Base-by-base conservation (phyloP, 495 filamentous ascomycete genomes). In the Aspergillus conjunctus region DNA sequence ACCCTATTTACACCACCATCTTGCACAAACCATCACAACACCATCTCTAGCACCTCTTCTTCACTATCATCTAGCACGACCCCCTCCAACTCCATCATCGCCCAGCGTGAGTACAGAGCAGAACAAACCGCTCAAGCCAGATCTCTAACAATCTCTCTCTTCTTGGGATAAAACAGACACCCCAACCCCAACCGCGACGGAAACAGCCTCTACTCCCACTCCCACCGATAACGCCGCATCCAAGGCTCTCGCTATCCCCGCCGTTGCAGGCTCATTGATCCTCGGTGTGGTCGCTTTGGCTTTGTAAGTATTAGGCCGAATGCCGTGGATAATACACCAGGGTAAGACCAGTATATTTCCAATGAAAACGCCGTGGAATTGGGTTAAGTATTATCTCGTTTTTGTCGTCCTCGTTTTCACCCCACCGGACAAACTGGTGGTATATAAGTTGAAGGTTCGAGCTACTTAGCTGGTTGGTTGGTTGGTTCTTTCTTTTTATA, bases 211-310 rank as follows among this genome's bases (percentile, higher is more conserved):
- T 4, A 15, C 51, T n/a, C 51, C 43, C 1, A 60, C 51, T 12
- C 30, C 52, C 14, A 54, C 51, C 5, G 15, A 11, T 11, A 54
- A 54, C 20, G 58, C 41, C 14, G 58, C 51, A 32, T 37, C 50
- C 3, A 34, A 51, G 51, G 18, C 3, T 49, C 39, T 30, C n/a
- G 49, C 49, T 43, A 22, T 41, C 1, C 39, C 43, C 5, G 51
- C 43, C 32, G 10, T 60, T 8, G 58, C 51, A 15, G 31, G 41
- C 8, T 12, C 49, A 7, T 17, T 51, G 15, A 14, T 54, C 8
- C 46, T 60, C 51, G 43, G 41, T 15, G 12, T 60, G 17, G 8
- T 43, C 33, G 58, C 51, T 11, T 7, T 54, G 26, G 51, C 58
- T 18, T 34, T 60, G 58, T 60, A 60, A 37, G 15, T 18, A 20